A percentile compares a stretch with the other conserved stretches of the same genome.
Conservation (phyloP, 257 asterid species). For the Solanum piurae region DNA sequence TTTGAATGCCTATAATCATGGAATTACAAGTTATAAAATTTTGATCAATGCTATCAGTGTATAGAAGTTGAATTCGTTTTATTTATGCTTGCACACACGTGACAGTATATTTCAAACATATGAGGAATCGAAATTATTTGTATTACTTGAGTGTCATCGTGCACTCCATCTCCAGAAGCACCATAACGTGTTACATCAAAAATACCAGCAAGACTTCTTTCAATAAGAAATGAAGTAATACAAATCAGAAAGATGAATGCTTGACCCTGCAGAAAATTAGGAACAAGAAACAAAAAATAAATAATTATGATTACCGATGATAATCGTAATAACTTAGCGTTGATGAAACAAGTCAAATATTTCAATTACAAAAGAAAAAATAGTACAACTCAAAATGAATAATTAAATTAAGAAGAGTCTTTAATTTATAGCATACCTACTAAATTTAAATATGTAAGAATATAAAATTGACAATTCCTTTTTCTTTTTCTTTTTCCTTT, state of each 20-base stretch:
- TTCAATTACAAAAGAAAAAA: not conserved
- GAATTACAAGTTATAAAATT: not conserved
- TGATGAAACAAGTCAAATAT: not conserved
- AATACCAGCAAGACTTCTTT: not conserved
- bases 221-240: not conserved
- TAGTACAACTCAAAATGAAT: not conserved
- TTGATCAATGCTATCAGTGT: not conserved
- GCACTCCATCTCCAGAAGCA: slow-evolving; percentile 12
- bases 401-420: not conserved
- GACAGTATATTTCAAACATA: not conserved
- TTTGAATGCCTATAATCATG: not conserved
- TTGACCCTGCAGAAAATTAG: not conserved
- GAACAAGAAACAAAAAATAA: not conserved
- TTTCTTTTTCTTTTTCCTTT: no score
- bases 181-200: slow-evolving; percentile 5
- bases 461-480: not conserved
- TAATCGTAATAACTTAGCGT: not conserved
- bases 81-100: not conserved
- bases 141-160: slow-evolving; percentile 8
- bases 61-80: not conserved
- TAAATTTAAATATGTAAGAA: not conserved
- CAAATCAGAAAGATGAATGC: not conserved
- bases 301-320: not conserved
- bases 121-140: not conserved
- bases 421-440: not conserved